A percentile compares a stretch with the other conserved stretches of the same genome.
Conservation (phyloP, 2,329 filamentous ascomycete genomes). For the Paecilomyces fulvus region DNA sequence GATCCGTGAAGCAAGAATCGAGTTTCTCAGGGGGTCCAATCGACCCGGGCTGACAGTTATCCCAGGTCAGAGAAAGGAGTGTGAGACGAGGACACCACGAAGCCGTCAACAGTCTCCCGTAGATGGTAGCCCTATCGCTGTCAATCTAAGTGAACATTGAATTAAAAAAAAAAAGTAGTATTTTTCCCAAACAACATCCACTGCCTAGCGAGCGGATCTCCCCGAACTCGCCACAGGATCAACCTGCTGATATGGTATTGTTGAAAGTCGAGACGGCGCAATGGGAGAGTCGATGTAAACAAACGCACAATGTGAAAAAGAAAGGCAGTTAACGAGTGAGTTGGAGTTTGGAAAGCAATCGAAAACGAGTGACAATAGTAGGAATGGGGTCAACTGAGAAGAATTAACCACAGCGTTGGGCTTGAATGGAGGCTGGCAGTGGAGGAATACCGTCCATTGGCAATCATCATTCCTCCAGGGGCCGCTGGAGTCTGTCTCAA, state of each 20-base stretch:
- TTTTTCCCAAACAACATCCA: neutral
- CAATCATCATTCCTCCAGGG: neutral
- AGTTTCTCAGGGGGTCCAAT: neutral
- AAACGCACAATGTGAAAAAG: neutral
- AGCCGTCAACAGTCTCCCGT: neutral
- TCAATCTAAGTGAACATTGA: neutral
- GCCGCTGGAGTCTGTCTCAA: neutral
- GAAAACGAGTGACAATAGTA: neutral
- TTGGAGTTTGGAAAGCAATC: neutral
- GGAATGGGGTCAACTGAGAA: neutral
- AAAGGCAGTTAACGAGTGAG: neutral
- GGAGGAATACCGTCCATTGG: neutral
- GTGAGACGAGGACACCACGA: neutral
- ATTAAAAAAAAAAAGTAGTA: neutral
- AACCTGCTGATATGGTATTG: neutral
- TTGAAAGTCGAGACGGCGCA: neutral
- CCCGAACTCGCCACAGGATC: neutral
- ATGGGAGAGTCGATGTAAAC: neutral
- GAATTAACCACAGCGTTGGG: neutral
- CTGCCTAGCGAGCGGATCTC: neutral
- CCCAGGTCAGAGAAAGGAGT: neutral
- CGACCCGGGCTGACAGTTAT: neutral
- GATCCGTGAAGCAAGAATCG: slow-evolving; percentile 5
- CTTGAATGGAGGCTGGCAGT: neutral
- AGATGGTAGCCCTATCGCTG: neutral